A percentile compares a stretch with the other conserved stretches of the same genome.
phyloP scores from a whole-genome alignment of 257 asterid species.

The Ophiorrhiza pumila region DNA sequence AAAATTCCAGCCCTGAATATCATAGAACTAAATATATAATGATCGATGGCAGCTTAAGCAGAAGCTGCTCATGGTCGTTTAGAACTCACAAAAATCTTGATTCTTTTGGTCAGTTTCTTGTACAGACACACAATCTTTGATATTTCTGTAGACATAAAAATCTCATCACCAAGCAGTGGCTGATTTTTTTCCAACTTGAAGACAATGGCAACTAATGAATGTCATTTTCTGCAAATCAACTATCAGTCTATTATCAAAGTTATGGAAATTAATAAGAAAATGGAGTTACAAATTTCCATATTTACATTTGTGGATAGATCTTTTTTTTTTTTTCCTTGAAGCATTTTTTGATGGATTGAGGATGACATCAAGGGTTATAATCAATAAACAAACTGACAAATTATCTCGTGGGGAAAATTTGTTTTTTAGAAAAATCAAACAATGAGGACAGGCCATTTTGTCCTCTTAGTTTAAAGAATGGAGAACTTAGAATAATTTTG shows the following conservation, averaged over 20 bases:
- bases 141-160: background rate
- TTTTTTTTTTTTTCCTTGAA: background rate
- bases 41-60: background rate
- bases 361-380: background rate
- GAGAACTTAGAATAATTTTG: too few relatives aligned
- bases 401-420: background rate
- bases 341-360: background rate
- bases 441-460: background rate
- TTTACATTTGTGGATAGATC: background rate
- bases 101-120: background rate
- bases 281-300: background rate
- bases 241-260: background rate
- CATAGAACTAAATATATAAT: constrained; percentile 10
- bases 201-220: constrained; percentile 3
- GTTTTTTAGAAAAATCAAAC: background rate
- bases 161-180: constrained; percentile 13
- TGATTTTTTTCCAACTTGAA: constrained; percentile 16
- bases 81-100: background rate
- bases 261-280: background rate
- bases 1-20: constrained; percentile 18
- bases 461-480: background rate
- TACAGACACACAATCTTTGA: background rate
- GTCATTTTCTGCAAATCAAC: background rate
- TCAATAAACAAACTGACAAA: background rate
- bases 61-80: constrained; percentile 1